Evolutionary conservation across 805 yeast genomes (phyloP), one percentile per base, ranked within the genome.

Genomic region (Ogataea nitratoaversa): DNA sequence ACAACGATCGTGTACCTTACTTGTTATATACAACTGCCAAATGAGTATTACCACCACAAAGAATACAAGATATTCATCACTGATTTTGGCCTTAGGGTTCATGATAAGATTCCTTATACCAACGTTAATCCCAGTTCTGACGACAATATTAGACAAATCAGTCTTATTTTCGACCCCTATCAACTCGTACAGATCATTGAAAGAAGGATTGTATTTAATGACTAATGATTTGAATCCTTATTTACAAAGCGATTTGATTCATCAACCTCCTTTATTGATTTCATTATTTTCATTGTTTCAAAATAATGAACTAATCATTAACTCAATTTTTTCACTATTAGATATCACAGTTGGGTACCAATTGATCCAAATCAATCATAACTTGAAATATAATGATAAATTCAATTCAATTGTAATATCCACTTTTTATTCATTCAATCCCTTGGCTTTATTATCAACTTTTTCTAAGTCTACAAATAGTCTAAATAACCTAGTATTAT

Each of bases 241-340:
- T 54, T 46, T 47, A 14, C 78, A 78, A 45, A 96, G 97, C 8
- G 95, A 95, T 19, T 79, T 89, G 14, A 82, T 83, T 27, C 91
- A 88, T 60, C 95, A 88, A 51, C 79, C 95, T 3, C 96, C 96
- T 3, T 56, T 89, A 16, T 53, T 91, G 18, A 71, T 87, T 27
- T 63, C 70, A 2, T 43, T 78, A 1, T 69, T 82, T 55, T 65
- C 71, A 9, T 35, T 65, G 6, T 33, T 77, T 16, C 48, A 66
- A 14, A 32, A 47, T 49, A 36, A 53, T 46, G 45, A 52, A 18
- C n/a, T 47, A 2, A 35, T 48, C 11, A 34, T 48, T 36, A 65
- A 70, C 39, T 43, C 75, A 9, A 25, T 84, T 2, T 90, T 71
- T 59, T 73, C 90, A 0, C 34, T 67, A 1, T 52, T 75, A 2